Evolutionary conservation across 495 filamentous ascomycete genomes (phyloP), one percentile per base, ranked within the genome.

Genomic region (Cairneyella variabilis): DNA sequence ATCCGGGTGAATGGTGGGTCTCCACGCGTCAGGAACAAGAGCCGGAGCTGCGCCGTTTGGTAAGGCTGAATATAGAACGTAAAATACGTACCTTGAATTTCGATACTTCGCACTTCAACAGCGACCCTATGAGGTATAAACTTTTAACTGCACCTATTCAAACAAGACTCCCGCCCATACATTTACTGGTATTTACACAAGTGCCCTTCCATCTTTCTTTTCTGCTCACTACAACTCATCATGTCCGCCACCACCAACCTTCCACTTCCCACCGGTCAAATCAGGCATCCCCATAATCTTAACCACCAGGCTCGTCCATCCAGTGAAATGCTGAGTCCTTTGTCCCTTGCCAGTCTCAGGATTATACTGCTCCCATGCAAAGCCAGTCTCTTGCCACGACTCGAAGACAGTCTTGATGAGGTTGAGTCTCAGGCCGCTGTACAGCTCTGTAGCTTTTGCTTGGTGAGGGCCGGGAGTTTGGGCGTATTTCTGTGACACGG

Each of bases 311-410:
- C 89, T 95, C 43, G 95, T 98, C 93, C 93, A 98, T 49, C 93
- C 93, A 14, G 92, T 95, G 66, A 98, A 98, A 74, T 97, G 93
- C 72, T 96, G 91, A 20, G 91, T 97, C 44, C 93, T 80, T 74
- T 97, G 95, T 27, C 93, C 93, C 50, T 80, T 78, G 42, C 93
- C 93, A 3, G 86, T 96, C 56, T 96, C 89, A 0, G 92, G 88
- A 67, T 96, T 91, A 70, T 97, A 98, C 70, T 98, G 93, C 66
- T 98, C 93, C 95, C 95, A 98, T 9, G 95, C 93, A 68, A 97
- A 98, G 16, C 92, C 91, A 0, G 93, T 98, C 56, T 86, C 78
- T 65, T 84, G 76, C 93, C 93, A 98, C 63, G 83, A 80, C 32
- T 82, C 73, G 74, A 86, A 97, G 45, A 98, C 88, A 23, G 90